Base-by-base conservation (phyloP, 306 rosid genomes). In the Begonia masoniana region DNA sequence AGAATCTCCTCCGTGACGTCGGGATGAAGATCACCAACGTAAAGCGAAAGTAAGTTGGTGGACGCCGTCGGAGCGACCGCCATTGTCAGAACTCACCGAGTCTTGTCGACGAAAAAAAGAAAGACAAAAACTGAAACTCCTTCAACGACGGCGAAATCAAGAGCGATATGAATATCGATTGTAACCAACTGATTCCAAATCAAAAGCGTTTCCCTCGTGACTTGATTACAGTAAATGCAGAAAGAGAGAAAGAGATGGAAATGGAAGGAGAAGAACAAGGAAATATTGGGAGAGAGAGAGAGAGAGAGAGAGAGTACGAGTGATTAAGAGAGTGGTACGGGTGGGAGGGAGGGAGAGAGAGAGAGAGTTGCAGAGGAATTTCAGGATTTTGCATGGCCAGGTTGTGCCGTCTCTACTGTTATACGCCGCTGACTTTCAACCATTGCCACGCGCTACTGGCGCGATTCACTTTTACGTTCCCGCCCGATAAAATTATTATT, bases 21-120 rank as follows among this genome's bases (percentile, higher is more conserved):
- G 4, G 83, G 83, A 50, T 70, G 81, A 47, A 88, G 87, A 60
- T 88, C 89, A 12, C 97, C 95, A 63, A 88, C 89, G 84, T 84
- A 88, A 12, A 88, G 76, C 9, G 94, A 77, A 15, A 77, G 76
- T 39, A 71, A 50, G 5, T 68, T 4, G 43, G 71, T 52, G 59
- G 68, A 56, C 57, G 62, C 73, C 51, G 75, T 41, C 19, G 76
- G 69, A 65, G 82, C 10, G 63, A 65, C 79, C 66, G 78, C 94
- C 97, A 84, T 87, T 68, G 67, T 24, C 19, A 24, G 43, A 61
- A 13, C 15, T 7, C 21, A 13, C 13, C 17, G 5, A 13, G 10
- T 23, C 14, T 10, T 35, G 4, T 16, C 10, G 5, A 16, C 9
- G 3, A 53, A 16, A 51, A 52, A 48, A 62, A 10, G 13, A 7